Conservation (phyloP, 371 early-diverging fungal species). For the Parasitella parasitica region DNA sequence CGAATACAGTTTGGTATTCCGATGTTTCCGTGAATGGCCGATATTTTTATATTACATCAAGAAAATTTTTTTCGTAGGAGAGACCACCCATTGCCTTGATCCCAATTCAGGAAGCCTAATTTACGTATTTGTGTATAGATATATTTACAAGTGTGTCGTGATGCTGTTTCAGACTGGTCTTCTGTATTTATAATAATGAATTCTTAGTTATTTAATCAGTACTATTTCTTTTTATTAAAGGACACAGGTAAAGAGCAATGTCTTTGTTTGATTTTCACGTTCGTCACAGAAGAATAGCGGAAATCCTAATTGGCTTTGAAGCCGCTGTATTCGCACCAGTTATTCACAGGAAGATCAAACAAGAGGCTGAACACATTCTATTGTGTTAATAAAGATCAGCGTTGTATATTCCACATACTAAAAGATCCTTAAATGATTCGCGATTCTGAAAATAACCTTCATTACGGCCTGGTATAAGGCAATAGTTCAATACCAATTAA, state of each 20-base stretch:
- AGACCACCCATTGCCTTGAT: neutral
- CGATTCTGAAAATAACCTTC: too few relatives aligned
- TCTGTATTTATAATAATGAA: neutral
- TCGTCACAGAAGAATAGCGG: too few relatives aligned
- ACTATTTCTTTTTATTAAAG: neutral
- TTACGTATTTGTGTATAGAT: neutral
- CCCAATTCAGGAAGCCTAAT: neutral
- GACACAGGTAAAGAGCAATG: neutral
- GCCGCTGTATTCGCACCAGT: too few relatives aligned
- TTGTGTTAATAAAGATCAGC: too few relatives aligned
- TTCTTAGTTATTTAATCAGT: neutral
- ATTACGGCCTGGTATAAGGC: too few relatives aligned
- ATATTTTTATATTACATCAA: neutral
- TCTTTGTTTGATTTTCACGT: neutral
- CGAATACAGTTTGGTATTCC: conserved; percentile 20
- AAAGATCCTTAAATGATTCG: too few relatives aligned
- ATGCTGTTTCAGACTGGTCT: neutral
- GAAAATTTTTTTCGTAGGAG: neutral
- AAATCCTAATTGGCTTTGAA: too few relatives aligned
- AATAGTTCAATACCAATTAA: too few relatives aligned
- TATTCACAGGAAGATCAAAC: too few relatives aligned
- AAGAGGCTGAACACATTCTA: too few relatives aligned
- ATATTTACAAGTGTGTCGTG: too few relatives aligned
- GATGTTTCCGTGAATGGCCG: conserved; percentile 33
- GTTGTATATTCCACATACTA: too few relatives aligned